Conservation (phyloP, 2,329 filamentous ascomycete genomes). For the Exophiala viscosa region DNA sequence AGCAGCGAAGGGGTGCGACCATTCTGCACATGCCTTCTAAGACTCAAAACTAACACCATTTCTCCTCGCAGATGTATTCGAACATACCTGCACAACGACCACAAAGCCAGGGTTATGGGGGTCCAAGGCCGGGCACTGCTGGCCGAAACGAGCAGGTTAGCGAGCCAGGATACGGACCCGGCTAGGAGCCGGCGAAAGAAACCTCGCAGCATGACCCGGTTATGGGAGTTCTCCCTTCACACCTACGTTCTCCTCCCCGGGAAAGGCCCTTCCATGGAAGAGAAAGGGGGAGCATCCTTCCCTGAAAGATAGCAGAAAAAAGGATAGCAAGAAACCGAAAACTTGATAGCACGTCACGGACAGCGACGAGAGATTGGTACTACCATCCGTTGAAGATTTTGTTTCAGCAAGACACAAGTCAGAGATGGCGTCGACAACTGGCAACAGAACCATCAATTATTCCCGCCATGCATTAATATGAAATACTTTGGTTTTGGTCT, state of each 20-base stretch:
- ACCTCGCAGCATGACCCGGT: not conserved
- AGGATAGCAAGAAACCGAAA: not conserved
- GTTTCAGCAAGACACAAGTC: not conserved
- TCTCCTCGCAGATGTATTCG: conserved; percentile 24
- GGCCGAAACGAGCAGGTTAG: conserved; percentile 24
- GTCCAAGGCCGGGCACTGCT: conserved; percentile 24
- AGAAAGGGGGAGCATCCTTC: no score
- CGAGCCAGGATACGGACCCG: conserved; percentile 28
- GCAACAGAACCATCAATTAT: not conserved
- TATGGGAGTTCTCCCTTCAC: no score
- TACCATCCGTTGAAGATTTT: conserved; percentile 1
- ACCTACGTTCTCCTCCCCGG: no score
- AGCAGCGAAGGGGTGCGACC: not conserved
- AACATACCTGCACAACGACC: conserved; percentile 25
- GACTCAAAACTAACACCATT: not conserved
- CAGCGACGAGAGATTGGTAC: not conserved
- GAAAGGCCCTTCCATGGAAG: no score
- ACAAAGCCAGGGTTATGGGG: conserved; percentile 29
- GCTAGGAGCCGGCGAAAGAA: conserved; percentile 10
- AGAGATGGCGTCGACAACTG: not conserved
- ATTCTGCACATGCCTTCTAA: not conserved
- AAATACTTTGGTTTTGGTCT: not conserved
- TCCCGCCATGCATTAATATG: not conserved
- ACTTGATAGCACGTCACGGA: not conserved
- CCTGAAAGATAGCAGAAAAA: no score